Percentiles rank a stretch among this genome's conserved stretches.
Evolutionary conservation across 352 stramenopile species (phyloP).

Genomic region (Pythium apleroticum): DNA sequence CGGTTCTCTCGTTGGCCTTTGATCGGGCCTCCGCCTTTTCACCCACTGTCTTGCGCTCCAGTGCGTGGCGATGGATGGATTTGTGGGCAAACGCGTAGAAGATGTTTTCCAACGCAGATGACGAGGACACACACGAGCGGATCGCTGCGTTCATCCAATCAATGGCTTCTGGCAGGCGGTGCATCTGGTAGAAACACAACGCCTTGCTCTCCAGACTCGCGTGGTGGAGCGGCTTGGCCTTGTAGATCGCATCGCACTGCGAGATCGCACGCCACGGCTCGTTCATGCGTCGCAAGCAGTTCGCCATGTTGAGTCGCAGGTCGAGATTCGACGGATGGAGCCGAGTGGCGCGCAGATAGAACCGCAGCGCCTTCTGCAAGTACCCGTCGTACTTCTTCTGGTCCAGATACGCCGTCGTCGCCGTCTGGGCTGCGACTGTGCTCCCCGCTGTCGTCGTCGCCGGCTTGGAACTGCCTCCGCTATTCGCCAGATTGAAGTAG

Average conservation of each 20-base stretch:
- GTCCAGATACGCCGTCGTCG: constrained; percentile 29
- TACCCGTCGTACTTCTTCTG: constrained; percentile 39
- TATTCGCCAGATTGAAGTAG: constrained; percentile 67
- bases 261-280: constrained; percentile 42
- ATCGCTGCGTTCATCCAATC: constrained; percentile 59
- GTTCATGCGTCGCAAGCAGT: constrained; percentile 55
- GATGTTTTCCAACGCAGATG: constrained; percentile 52
- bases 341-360: constrained; percentile 62
- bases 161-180: constrained; percentile 44
- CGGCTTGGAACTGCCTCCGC: constrained; percentile 2
- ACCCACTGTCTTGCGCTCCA: constrained; percentile 52
- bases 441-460: not conserved
- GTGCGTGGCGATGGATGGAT: constrained; percentile 50
- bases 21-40: constrained; percentile 6
- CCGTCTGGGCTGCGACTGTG: constrained; percentile 5
- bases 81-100: constrained; percentile 63
- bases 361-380: constrained; percentile 55
- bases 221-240: constrained; percentile 48
- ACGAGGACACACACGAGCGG: constrained; percentile 55
- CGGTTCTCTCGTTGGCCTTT: not conserved
- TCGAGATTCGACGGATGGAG: constrained; percentile 64
- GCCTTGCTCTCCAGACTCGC: constrained; percentile 58
- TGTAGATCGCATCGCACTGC: constrained; percentile 54
- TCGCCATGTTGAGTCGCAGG: constrained; percentile 66
- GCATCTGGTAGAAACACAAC: constrained; percentile 52